Evolutionary conservation across 1,139 yeast genomes (phyloP).

Genomic region (Debaryomyces subglobosus): DNA sequence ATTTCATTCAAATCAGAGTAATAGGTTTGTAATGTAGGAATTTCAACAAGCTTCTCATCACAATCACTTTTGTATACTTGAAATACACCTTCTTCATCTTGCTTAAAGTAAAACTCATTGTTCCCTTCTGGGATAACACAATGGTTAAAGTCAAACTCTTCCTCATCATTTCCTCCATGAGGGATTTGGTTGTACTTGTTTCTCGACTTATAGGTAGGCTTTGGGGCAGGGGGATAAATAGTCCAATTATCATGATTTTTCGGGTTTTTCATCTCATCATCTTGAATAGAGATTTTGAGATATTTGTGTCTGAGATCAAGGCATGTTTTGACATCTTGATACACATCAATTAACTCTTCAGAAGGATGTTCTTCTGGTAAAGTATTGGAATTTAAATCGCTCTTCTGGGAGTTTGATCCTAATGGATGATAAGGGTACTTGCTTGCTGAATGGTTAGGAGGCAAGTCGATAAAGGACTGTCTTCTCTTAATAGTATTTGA

Average conservation of each 20-base stretch:
- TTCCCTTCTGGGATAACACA: constrained; percentile 69
- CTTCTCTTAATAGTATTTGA: constrained; percentile 45
- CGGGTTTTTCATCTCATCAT: constrained; percentile 72
- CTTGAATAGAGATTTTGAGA: constrained; percentile 68
- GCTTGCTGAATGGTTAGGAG: constrained; percentile 20
- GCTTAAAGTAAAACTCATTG: constrained; percentile 46
- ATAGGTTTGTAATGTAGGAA: constrained; percentile 82
- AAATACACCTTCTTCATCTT: constrained; percentile 68
- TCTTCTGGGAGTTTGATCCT: constrained; percentile 14
- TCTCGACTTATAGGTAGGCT: constrained; percentile 82
- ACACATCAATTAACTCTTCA: constrained; percentile 69
- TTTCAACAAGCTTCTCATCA: constrained; percentile 49
- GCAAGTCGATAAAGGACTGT: constrained; percentile 56
- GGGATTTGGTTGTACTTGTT: constrained; percentile 57
- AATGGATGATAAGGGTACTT: constrained; percentile 2
- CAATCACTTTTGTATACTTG: constrained; percentile 53
- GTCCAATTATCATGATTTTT: constrained; percentile 73
- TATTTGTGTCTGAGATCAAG: constrained; percentile 78
- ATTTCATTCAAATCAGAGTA: constrained; percentile 79
- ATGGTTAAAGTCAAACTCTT: constrained; percentile 62
- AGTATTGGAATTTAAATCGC: constrained; percentile 44
- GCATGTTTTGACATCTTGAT: constrained; percentile 70
- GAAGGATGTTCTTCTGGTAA: constrained; percentile 71
- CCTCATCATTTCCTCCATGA: constrained; percentile 31
- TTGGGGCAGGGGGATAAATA: constrained; percentile 93